Conservation (phyloP, 106 monocot genomes). For the Dioscorea dumetorum region DNA sequence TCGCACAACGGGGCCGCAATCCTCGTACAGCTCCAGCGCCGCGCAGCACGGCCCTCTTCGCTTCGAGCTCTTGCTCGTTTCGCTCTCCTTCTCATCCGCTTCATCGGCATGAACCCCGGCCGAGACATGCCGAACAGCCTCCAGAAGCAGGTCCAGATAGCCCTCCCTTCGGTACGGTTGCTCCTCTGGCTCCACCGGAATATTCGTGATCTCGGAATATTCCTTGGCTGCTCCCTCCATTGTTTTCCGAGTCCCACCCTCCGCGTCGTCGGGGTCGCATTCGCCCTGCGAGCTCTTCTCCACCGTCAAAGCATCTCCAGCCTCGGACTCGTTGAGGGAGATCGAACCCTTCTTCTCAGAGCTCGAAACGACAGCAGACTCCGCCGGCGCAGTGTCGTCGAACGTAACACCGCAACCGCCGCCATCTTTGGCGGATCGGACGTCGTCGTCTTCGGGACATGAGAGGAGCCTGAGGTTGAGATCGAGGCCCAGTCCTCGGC, state of each 20-base stretch:
- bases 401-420: not conserved
- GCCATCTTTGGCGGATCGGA: not conserved
- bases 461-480: conserved; percentile 13
- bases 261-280: conserved; percentile 9
- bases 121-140: conserved; percentile 18
- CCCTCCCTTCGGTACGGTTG: conserved; percentile 3
- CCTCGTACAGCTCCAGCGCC: conserved; percentile 13
- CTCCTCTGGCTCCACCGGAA: not conserved
- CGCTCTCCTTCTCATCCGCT: not conserved
- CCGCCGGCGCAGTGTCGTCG: not conserved
- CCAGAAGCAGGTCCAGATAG: conserved; percentile 27
- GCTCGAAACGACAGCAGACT: not conserved
- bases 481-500: conserved; percentile 8
- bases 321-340: not conserved
- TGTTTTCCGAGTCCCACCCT: not conserved
- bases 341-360: not conserved
- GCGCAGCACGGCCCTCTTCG: not conserved
- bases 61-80: not conserved
- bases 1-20: conserved; percentile 22
- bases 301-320: not conserved
- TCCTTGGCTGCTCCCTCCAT: not conserved
- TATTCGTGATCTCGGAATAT: not conserved
- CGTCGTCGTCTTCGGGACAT: not conserved
- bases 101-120: conserved; percentile 2
- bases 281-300: conserved; percentile 17